Conservation (phyloP, 805 yeast genomes). For the Suhomyces sp. region DNA sequence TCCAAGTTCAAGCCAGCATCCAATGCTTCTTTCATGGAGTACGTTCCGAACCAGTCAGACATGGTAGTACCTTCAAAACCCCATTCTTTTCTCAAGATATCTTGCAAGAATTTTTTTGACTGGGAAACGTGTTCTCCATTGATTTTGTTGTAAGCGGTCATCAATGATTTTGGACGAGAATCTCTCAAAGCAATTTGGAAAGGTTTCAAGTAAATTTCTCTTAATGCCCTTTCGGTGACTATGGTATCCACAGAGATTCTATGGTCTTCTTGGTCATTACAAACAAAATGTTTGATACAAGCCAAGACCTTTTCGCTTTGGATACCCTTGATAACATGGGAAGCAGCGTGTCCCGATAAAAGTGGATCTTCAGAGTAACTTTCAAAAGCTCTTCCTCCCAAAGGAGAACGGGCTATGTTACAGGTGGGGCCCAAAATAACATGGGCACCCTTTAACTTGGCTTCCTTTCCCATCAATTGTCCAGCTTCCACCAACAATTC, state of each 20-base stretch:
- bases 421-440: constrained; percentile 47
- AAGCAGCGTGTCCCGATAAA: constrained; percentile 45
- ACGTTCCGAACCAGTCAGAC: constrained; percentile 67
- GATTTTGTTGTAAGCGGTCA: constrained; percentile 65
- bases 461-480: constrained; percentile 52
- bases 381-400: constrained; percentile 65
- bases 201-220: constrained; percentile 65
- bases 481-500: constrained; percentile 52
- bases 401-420: constrained; percentile 56
- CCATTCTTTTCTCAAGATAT: constrained; percentile 57
- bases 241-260: constrained; percentile 48
- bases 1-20: constrained; percentile 62
- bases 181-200: constrained; percentile 58
- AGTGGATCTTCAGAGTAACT: constrained; percentile 63
- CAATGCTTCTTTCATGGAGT: constrained; percentile 45
- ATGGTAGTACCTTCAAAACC: constrained; percentile 53
- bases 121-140: constrained; percentile 61
- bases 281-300: constrained; percentile 60
- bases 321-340: constrained; percentile 53
- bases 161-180: constrained; percentile 52
- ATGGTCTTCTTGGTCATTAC: constrained; percentile 62
- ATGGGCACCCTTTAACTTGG: constrained; percentile 52
- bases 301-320: constrained; percentile 53
- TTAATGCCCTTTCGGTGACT: constrained; percentile 58
- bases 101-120: constrained; percentile 40